These are phyloP conservation scores for Kluyveromyces marxianus DNA, from an alignment of 1,139 yeast genomes.

Conservation along the genomic window DNA sequence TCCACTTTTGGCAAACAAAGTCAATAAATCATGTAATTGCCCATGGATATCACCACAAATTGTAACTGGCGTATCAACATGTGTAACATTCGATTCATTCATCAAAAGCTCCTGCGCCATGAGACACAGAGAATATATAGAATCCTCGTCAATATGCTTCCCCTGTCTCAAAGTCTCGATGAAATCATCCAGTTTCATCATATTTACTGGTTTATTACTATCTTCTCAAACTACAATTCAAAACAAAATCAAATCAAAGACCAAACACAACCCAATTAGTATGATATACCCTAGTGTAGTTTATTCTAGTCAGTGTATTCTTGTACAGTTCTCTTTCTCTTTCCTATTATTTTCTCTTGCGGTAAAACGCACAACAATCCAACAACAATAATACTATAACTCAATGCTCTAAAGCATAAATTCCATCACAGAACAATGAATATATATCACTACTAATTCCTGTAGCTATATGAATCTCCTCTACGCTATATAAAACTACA, in stretches of 20 bases:
- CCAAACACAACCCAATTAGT: too few species aligned
- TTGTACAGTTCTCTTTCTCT: too few species aligned
- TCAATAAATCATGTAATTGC: conserved; percentile 87
- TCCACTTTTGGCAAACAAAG: conserved; percentile 74
- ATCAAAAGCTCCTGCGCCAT: conserved; percentile 91
- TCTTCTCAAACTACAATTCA: background rate
- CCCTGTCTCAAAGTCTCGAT: conserved; percentile 64
- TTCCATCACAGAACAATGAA: too few species aligned
- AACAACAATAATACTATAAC: too few species aligned
- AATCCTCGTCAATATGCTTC: conserved; percentile 76
- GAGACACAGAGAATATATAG: conserved; percentile 72
- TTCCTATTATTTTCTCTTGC: too few species aligned
- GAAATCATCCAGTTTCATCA: conserved; percentile 30
- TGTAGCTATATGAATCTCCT: too few species aligned
- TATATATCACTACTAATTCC: too few species aligned
- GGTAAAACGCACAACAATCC: too few species aligned
- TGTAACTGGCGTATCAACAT: conserved; percentile 94
- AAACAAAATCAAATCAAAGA: background rate
- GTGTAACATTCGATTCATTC: conserved; percentile 88
- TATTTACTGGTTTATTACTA: background rate
- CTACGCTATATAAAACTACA: too few species aligned
- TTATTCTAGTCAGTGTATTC: too few species aligned
- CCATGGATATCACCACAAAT: conserved; percentile 99
- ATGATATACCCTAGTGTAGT: too few species aligned
- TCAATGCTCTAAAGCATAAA: too few species aligned